Base-by-base conservation (phyloP, 768 basidiomycete genomes). In the Dacryopinax primogenitus region DNA sequence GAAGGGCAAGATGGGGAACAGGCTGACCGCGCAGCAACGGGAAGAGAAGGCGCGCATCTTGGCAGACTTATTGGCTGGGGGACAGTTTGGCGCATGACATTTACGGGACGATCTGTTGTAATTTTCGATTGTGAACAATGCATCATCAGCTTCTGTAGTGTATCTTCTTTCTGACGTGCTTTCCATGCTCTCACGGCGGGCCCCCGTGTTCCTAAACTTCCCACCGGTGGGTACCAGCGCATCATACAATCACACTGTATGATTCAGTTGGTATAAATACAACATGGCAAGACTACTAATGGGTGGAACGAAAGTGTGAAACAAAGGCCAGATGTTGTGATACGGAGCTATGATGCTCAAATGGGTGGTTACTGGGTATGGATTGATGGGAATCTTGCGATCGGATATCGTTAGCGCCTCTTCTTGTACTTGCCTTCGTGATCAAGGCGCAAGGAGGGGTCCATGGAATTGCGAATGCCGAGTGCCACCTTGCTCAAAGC, bases 361-460 rank as follows among this genome's bases (percentile, higher is more conserved):
- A 58, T 44, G 41, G 41, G 23, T 44, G 18, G 32, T n/a, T 58
- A 58, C 51, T 28, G 30, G 51, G 51, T 58, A 58, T 58, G 32
- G 51, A 23, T 28, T 58, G 51, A 18, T 58, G 26, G 51, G 26
- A 32, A 28, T 28, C 2, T 58, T 58, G 51, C 30, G 32, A 30
- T 32, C 11, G 51, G 51, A 32, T 26, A 58, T 28, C 26, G n/a
- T n/a, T 39, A 58, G 26, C 51, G 51, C 51, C 51, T 13, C 76
- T n/a, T n/a, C n/a, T 98, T 97, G 77, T 98, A 98, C 76, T 98
- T 97, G 63, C 90, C 92, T 69, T 90, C 88, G 69, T 87, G 88
- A 73, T 95, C 92, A 63, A 83, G 80, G 47, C 85, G 83, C 61
- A 88, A 79, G 66, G 86, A 83, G 11, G 95, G 93, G 74, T 98